phyloP scores from a whole-genome alignment of 768 basidiomycete genomes.

The Termitomyces heimii region DNA sequence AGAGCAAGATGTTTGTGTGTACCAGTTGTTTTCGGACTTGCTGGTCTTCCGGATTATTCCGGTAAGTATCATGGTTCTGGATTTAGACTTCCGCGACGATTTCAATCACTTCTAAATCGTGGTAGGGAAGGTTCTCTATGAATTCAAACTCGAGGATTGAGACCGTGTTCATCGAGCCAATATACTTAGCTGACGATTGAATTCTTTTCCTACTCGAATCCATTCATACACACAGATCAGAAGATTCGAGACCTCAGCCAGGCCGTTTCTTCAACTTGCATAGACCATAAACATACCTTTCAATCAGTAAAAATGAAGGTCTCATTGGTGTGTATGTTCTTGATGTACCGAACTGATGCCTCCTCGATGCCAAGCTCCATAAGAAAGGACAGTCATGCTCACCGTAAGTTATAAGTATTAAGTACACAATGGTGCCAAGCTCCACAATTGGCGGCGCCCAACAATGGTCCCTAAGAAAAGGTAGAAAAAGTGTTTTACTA shows the following conservation, averaged over 20 bases:
- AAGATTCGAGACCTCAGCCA: background rate
- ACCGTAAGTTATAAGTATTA: background rate
- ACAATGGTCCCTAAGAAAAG: background rate
- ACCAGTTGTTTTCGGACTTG: constrained; percentile 16
- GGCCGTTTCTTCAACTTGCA: background rate
- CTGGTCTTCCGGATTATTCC: constrained; percentile 17
- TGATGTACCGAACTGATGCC: background rate
- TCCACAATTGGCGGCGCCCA: background rate
- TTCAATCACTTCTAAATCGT: background rate
- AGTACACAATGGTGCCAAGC: background rate
- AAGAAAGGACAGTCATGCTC: background rate
- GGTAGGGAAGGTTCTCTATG: background rate
- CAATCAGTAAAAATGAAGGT: too few relatives aligned
- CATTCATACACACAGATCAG: background rate
- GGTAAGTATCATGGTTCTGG: constrained; percentile 4
- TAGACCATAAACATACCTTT: background rate
- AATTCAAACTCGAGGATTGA: background rate
- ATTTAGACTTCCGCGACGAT: background rate
- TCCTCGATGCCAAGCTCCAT: background rate
- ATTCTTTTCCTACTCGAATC: background rate
- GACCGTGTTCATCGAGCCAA: background rate
- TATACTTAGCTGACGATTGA: background rate
- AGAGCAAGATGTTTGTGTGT: constrained; percentile 19
- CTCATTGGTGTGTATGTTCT: too few relatives aligned
- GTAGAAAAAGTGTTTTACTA: too few relatives aligned